Evolutionary conservation across 2,329 filamentous ascomycete species (phyloP).

Genomic region (Sporothrix sp.): DNA sequence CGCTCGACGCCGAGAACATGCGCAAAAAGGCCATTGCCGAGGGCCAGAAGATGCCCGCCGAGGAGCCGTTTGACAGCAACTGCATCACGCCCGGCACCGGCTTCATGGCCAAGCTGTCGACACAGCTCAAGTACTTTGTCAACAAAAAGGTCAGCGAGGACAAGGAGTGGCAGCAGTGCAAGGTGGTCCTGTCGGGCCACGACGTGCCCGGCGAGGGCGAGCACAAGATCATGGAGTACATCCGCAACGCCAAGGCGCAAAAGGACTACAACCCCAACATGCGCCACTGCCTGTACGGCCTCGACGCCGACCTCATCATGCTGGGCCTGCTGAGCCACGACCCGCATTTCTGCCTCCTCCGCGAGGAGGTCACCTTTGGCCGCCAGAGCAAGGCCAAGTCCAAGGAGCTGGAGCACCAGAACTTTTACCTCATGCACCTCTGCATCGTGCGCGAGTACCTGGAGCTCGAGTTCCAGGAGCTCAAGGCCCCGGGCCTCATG

Average conservation of each 20-base stretch:
- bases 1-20: slow-evolving; percentile 78
- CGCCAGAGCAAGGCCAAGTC: slow-evolving; percentile 78
- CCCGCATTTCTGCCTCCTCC: slow-evolving; percentile 91
- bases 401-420: slow-evolving; percentile 96
- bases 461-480: slow-evolving; percentile 90
- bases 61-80: slow-evolving; percentile 96
- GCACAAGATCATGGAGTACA: slow-evolving; percentile 99
- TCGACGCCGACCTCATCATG: slow-evolving; percentile 98
- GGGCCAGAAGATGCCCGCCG: slow-evolving; percentile 86
- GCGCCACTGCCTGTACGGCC: slow-evolving; percentile 90
- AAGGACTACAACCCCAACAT: slow-evolving; percentile 86
- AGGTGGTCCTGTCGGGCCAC: slow-evolving; percentile 92
- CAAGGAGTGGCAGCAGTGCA: slow-evolving; percentile 92
- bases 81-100: slow-evolving; percentile 94
- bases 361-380: slow-evolving; percentile 97
- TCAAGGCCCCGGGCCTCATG: slow-evolving; percentile 63
- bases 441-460: slow-evolving; percentile 97
- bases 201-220: slow-evolving; percentile 97
- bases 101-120: slow-evolving; percentile 94
- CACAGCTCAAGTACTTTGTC: slow-evolving; percentile 95
- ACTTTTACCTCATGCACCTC: slow-evolving; percentile 94
- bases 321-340: slow-evolving; percentile 93
- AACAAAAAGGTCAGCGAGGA: slow-evolving; percentile 98
- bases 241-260: slow-evolving; percentile 92
- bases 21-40: slow-evolving; percentile 86